phyloP scores from a whole-genome alignment of 2,329 filamentous ascomycete genomes.

The Aureobasidium uvarum region DNA sequence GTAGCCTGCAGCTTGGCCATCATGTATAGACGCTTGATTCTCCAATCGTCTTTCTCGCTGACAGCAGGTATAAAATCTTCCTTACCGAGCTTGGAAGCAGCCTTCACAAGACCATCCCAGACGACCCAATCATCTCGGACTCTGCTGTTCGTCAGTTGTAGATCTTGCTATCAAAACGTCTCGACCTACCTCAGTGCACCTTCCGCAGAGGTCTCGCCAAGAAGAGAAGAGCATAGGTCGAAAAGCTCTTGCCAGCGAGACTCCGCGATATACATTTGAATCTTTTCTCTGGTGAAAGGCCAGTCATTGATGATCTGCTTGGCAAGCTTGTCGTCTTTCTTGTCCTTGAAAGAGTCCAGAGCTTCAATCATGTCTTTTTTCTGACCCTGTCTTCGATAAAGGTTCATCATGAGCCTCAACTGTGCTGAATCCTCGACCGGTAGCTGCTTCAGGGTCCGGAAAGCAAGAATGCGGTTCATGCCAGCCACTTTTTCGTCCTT shows the following conservation, averaged over 20 bases:
- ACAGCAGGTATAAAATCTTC: background rate
- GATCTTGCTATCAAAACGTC: too few species aligned
- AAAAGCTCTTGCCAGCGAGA: constrained; percentile 21
- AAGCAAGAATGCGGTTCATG: constrained; percentile 27
- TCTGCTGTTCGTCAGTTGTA: background rate
- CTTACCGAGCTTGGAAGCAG: constrained; percentile 18
- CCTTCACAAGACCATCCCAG: constrained; percentile 25
- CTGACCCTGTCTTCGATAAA: constrained; percentile 25
- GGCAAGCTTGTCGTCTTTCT: constrained; percentile 18
- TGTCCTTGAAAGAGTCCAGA: constrained; percentile 10
- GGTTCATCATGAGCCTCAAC: constrained; percentile 19
- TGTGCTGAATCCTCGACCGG: constrained; percentile 19
- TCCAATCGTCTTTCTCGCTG: constrained; percentile 8
- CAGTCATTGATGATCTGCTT: constrained; percentile 21
- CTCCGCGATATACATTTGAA: constrained; percentile 18
- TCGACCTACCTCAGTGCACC: constrained; percentile 5
- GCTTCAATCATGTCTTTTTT: constrained; percentile 13
- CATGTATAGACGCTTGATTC: constrained; percentile 20
- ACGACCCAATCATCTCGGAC: constrained; percentile 25
- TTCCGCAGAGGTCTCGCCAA: background rate
- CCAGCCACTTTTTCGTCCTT: constrained; percentile 21
- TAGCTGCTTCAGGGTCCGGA: constrained; percentile 21
- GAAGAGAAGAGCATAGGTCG: constrained; percentile 11
- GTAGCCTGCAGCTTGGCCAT: constrained; percentile 17
- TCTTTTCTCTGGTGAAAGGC: constrained; percentile 23